Evolutionary conservation across 2,329 filamentous ascomycete genomes (phyloP).

Genomic region (Malbranchea cinnamomea): DNA sequence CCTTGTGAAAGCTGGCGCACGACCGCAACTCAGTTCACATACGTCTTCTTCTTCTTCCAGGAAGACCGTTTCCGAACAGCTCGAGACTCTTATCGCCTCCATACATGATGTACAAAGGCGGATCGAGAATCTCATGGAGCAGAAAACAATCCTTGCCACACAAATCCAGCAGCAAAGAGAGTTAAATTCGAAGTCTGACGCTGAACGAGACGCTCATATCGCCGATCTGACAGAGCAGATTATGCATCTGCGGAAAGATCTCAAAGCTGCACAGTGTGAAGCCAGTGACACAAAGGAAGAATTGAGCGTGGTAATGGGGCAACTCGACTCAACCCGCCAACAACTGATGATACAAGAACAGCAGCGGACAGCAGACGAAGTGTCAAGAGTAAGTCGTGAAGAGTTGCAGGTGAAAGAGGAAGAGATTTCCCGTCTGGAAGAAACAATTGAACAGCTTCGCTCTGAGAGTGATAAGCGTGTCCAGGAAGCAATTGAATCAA

Average conservation of each 20-base stretch:
- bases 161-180: conserved; percentile 94
- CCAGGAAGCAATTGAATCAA: too few species aligned
- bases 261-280: conserved; percentile 38
- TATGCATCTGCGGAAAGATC: conserved; percentile 48
- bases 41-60: conserved; percentile 42
- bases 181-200: conserved; percentile 74
- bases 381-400: conserved; percentile 15
- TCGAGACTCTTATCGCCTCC: conserved; percentile 61
- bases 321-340: conserved; percentile 28
- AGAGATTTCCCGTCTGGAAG: conserved; percentile 14
- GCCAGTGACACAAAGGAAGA: conserved; percentile 25
- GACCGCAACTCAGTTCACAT: conserved; percentile 35
- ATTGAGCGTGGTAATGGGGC: conserved; percentile 26
- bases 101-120: conserved; percentile 67
- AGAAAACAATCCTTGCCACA: conserved; percentile 75
- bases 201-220: conserved; percentile 35
- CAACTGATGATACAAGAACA: conserved; percentile 21
- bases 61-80: conserved; percentile 49
- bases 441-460: conserved; percentile 12
- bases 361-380: conserved; percentile 18
- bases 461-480: too few species aligned
- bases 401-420: conserved; percentile 15
- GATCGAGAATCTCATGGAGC: conserved; percentile 64
- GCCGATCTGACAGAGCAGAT: conserved; percentile 31
- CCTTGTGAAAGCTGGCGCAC: conserved; percentile 32